Evolutionary conservation across 2,329 filamentous ascomycete genomes (phyloP), one percentile per base, ranked within the genome.

Genomic region (Beauveria medogensis): DNA sequence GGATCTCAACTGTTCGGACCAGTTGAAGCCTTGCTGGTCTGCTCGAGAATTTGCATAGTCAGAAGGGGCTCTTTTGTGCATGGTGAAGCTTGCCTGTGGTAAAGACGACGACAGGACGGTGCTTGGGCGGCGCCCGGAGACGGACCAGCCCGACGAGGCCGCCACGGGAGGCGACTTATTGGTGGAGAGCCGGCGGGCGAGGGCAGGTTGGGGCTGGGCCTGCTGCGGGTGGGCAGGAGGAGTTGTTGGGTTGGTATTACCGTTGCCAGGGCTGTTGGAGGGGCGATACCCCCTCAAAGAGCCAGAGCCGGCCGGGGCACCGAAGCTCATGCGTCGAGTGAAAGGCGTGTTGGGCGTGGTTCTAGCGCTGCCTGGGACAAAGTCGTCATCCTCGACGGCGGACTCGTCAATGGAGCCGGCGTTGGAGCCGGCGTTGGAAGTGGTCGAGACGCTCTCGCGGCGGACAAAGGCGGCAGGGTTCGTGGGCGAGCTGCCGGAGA

Each of bases 1-100:
- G 70, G 87, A 89, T 75, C 92, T 91, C 81, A 97, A 86, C 79
- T 96, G 92, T 80, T 97, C 93, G 72, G 91, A 91, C 89, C 93
- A 96, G 78, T 96, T 96, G 83, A 95, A 96, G 74, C 90, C 91
- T 82, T 74, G 72, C 70, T 94, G 91, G 82, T 91, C 89, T 92
- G 84, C 77, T 76, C 81, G 83, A 73, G 76, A 75, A 78, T 73
- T 70, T 65, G 76, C 77, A 76, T 77, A 78, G 86, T 89, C 83
- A 89, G 86, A 86, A 82, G 78, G 74, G 74, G 80, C 77, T 86
- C 71, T 76, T 72, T 78, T 73, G 74, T 74, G 70, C 73, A 80
- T 79, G 79, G 76, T 77, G 74, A 75, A 80, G 82, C 82, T 85
- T 84, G 82, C 80, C 79, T 83, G 82, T 74, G 74, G 71, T 65